phyloP scores from a whole-genome alignment of 2,329 filamentous ascomycete genomes.

The Cercospora canescens region DNA sequence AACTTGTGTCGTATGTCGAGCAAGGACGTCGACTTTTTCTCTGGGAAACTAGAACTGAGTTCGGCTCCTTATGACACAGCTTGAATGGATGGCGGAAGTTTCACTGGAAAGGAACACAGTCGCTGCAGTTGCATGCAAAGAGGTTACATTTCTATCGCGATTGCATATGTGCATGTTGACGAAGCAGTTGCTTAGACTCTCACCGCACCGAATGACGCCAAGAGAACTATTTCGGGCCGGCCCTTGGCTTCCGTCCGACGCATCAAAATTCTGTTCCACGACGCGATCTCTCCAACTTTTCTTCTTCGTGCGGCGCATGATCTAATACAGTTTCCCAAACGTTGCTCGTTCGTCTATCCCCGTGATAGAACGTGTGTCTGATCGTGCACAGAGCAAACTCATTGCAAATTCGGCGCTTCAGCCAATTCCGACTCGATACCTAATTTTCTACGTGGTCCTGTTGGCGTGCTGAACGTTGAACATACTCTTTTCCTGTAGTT shows the following conservation, averaged over 20 bases:
- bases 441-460: slow-evolving; percentile 33
- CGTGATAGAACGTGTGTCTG: slow-evolving; percentile 36
- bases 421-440: slow-evolving; percentile 36
- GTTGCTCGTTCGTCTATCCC: slow-evolving; percentile 24
- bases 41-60: too few relatives aligned
- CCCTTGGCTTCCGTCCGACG: not conserved
- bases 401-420: slow-evolving; percentile 36
- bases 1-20: too few relatives aligned
- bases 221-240: not conserved
- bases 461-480: slow-evolving; percentile 38
- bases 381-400: slow-evolving; percentile 33
- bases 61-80: too few relatives aligned
- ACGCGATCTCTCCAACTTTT: slow-evolving; percentile 16
- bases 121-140: too few relatives aligned
- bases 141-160: too few relatives aligned
- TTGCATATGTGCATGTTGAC: too few relatives aligned
- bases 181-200: too few relatives aligned
- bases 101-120: too few relatives aligned
- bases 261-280: slow-evolving; percentile 5
- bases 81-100: too few relatives aligned
- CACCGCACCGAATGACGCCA: not conserved
- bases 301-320: slow-evolving; percentile 38
- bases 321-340: slow-evolving; percentile 35
- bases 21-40: too few relatives aligned
- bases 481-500: slow-evolving; percentile 16